Conservation (phyloP, 2,329 filamentous ascomycete species). For the Pseudogymnoascus sp. region DNA sequence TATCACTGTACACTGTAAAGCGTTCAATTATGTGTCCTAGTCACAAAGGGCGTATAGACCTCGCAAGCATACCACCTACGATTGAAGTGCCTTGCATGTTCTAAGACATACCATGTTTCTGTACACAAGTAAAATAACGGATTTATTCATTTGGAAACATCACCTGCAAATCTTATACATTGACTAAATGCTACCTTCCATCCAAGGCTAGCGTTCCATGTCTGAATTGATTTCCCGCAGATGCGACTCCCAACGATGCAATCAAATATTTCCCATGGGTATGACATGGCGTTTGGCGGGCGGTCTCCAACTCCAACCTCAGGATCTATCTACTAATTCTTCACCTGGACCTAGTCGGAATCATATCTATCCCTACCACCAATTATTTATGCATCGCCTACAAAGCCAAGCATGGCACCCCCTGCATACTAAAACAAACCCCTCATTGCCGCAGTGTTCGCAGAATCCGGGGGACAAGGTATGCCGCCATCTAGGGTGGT, state of each 20-base stretch:
- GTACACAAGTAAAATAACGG: not conserved
- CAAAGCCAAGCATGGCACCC: not conserved
- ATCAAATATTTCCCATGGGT: not conserved
- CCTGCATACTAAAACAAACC: not conserved
- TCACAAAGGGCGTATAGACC: not conserved
- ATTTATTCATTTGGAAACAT: not conserved
- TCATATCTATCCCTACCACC: not conserved
- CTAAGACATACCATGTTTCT: not conserved
- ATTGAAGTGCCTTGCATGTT: not conserved
- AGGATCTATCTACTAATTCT: not conserved
- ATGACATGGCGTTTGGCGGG: not conserved
- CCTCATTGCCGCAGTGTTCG: not conserved
- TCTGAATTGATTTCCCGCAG: not conserved
- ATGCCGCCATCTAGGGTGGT: not conserved
- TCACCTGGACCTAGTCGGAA: not conserved
- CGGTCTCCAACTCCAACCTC: not conserved
- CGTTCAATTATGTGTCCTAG: not conserved
- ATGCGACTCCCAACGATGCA: not conserved
- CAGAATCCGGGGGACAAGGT: not conserved
- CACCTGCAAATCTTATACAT: not conserved
- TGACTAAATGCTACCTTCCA: not conserved
- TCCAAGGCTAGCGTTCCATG: not conserved
- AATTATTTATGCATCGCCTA: not conserved
- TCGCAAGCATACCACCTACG: not conserved
- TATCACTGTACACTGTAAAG: not conserved